Evolutionary conservation across 306 rosid species (phyloP), one percentile per base, ranked within the genome.

Genomic region (Rosa multiflora): DNA sequence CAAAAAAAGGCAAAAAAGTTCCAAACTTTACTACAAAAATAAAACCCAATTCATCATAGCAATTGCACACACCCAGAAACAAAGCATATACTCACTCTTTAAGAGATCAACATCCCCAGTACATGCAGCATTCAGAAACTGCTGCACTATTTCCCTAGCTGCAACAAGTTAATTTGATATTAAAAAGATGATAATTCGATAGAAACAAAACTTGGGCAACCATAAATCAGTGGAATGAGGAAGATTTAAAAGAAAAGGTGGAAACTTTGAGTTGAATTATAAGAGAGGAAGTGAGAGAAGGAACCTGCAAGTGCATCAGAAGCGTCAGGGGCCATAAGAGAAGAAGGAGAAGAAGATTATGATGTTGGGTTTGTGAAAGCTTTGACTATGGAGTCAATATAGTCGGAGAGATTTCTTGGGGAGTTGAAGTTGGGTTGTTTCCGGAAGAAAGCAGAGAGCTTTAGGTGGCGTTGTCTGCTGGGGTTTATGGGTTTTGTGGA

Each of bases 221-320:
- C 2, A 15, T 32, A 63, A 26, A 21, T 15, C 6, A 35, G 4
- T 61, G 14, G 67, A 61, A 26, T 26, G 39, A 61, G 37, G 3
- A 39, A 21, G 52, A 76, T 48, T 67, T 5, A 44, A 63, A 68
- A n/a, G 39, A n/a, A 43, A 66, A 59, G 32, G n/a, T 29, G 15
- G 6, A 12, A 35, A 29, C 20, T 26, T 29, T 18, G 6, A 14
- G 72, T 7, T 4, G 42, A 39, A 44, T 44, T 75, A n/a, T 58
- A 10, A 58, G 70, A 32, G 56, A 35, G 73, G 64, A 58, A 13
- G 32, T 40, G 55, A 53, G 42, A 35, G 64, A 21, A 44, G 40
- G 66, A 78, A 88, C 97, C 98, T 87, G 97, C 93, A 39, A 94
- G 98, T 48, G 98, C 98, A 78, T 82, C 87, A 48, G 98, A 90